phyloP scores from a whole-genome alignment of 352 stramenopile species.

The Blastocystis sp. region DNA sequence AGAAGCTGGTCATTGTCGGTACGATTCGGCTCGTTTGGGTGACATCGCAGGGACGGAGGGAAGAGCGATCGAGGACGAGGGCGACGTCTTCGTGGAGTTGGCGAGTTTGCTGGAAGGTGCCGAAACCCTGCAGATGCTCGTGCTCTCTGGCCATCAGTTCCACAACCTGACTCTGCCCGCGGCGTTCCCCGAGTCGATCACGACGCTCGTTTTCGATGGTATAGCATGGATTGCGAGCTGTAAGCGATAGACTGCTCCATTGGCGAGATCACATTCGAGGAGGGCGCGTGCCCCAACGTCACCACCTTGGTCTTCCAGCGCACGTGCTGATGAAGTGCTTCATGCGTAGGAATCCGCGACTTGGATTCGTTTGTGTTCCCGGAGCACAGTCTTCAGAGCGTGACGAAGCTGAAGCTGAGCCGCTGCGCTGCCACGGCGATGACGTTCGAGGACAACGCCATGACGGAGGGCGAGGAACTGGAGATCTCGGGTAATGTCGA shows the following conservation, averaged over 20 bases:
- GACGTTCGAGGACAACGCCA: conserved; percentile 11
- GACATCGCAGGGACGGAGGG: neutral
- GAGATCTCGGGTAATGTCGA: neutral
- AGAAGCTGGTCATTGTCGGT: conserved; percentile 32
- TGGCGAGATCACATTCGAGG: neutral
- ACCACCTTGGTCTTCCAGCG: conserved; percentile 27
- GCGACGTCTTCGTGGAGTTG: conserved; percentile 17
- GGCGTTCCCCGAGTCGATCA: conserved; percentile 22
- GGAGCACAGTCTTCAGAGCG: neutral
- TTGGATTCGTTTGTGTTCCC: conserved; percentile 1
- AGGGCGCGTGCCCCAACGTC: neutral
- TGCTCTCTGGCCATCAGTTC: conserved; percentile 45
- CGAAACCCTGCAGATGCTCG: neutral
- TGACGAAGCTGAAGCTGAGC: conserved; percentile 25
- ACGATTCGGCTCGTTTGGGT: neutral
- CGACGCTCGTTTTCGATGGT: conserved; percentile 50
- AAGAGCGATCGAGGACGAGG: neutral
- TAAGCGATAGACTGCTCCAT: conserved; percentile 29
- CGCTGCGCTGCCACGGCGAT: neutral
- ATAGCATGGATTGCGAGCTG: neutral
- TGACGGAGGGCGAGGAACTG: neutral
- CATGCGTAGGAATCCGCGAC: neutral
- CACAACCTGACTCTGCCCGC: neutral
- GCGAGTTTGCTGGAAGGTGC: neutral
- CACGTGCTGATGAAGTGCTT: neutral